Conservation (phyloP, 108 stramenopile species). For the Aureococcus anophagefferens region DNA sequence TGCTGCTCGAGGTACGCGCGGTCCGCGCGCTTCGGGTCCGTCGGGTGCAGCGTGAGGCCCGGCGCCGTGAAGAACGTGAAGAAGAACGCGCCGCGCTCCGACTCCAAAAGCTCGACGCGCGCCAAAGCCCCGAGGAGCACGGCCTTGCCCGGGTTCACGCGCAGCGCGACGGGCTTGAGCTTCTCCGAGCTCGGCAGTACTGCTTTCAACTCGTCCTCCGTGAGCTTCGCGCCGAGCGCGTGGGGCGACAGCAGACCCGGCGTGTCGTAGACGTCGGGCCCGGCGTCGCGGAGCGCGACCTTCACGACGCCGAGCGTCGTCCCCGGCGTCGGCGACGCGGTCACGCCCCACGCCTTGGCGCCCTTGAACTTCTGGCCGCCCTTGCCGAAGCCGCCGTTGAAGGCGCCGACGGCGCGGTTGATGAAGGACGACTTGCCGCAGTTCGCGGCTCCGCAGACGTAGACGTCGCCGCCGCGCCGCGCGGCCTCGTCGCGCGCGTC, state of each 20-base stretch:
- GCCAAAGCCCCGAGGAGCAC: not conserved
- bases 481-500: not conserved
- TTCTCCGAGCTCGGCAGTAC: too few species aligned
- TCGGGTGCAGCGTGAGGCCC: slow-evolving; percentile 78
- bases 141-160: not conserved
- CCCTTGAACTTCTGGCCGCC: not conserved
- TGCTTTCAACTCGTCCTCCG: too few species aligned
- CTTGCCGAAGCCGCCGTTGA: not conserved
- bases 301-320: slow-evolving; percentile 3
- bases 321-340: slow-evolving; percentile 1
- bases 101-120: slow-evolving; percentile 11
- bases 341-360: not conserved
- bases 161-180: too few species aligned
- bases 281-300: not conserved
- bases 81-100: slow-evolving; percentile 45
- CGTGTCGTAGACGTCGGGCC: not conserved
- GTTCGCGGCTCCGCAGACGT: slow-evolving; percentile 1
- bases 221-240: too few species aligned
- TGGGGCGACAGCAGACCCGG: not conserved
- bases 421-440: not conserved
- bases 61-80: slow-evolving; percentile 91
- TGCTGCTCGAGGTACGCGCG: slow-evolving; percentile 74
- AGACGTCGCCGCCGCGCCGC: not conserved
- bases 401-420: not conserved
- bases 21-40: slow-evolving; percentile 5